These are phyloP conservation scores for Melastoma candidum DNA, from an alignment of 441 rosid species.

Conservation along the genomic window DNA sequence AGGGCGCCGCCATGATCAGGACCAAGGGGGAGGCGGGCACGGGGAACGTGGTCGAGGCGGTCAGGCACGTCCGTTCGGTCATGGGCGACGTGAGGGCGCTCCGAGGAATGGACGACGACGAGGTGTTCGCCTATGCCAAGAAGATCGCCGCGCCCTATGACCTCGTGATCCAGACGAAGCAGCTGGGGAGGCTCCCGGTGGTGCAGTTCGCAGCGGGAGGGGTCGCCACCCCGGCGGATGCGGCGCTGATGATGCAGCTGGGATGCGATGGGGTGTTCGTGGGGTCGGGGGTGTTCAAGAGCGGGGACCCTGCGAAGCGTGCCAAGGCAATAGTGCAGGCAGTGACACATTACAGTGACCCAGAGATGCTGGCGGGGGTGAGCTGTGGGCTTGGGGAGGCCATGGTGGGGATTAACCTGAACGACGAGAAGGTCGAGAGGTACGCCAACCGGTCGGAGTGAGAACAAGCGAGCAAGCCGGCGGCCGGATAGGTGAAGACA, in stretches of 20 bases:
- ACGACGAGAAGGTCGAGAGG: conserved; percentile 80
- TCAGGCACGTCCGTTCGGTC: conserved; percentile 83
- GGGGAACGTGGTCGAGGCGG: conserved; percentile 80
- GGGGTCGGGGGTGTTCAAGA: conserved; percentile 88
- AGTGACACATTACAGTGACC: conserved; percentile 86
- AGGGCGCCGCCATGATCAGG: conserved; percentile 94
- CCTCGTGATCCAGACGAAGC: conserved; percentile 92
- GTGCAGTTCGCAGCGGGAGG: conserved; percentile 99
- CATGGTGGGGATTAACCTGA: conserved; percentile 87
- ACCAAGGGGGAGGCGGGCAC: conserved; percentile 98
- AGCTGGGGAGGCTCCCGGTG: conserved; percentile 87
- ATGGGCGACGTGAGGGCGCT: conserved; percentile 73
- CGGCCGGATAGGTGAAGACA: too few species aligned
- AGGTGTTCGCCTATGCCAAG: conserved; percentile 81
- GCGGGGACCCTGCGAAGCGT: conserved; percentile 84
- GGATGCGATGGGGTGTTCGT: conserved; percentile 94
- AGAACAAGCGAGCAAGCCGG: background rate
- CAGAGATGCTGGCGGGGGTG: conserved; percentile 58
- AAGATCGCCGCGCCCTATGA: conserved; percentile 80
- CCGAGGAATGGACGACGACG: conserved; percentile 89
- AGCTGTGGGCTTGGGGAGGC: conserved; percentile 51
- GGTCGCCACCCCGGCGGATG: conserved; percentile 94
- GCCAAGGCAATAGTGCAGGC: conserved; percentile 93
- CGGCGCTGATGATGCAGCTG: conserved; percentile 96
- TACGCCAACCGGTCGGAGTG: conserved; percentile 68